Evolutionary conservation across 805 yeast species (phyloP), one percentile per base, ranked within the genome.

Genomic region (Huiozyma sinensis): DNA sequence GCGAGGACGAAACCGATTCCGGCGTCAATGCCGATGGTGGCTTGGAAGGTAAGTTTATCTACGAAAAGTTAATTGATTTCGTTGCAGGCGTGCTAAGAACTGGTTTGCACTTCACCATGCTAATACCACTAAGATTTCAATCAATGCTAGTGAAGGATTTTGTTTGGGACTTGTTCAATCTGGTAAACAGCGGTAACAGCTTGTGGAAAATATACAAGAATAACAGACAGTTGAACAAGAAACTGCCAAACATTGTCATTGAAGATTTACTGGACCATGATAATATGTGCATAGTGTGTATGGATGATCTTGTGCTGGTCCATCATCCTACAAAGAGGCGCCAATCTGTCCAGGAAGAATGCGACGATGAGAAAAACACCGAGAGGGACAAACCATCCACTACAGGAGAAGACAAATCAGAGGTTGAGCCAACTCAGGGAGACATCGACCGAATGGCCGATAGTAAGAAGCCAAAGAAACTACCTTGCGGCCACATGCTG

Each of bases 401-500:
- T 17, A 17, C 24, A 10, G 36, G 28, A 13, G 45, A 43, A 10
- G 29, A 31, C 10, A 30, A 9, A 13, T 28, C 28, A 11, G 33
- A 37, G 24, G 28, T 28, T 4, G 33, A 28, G 6, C 28, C 36
- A 5, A 40, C 48, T 12, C 50, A 47, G 41, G 38, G 12, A 5
- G 48, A 47, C 41, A 47, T 47, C 13, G 48, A 47, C 28, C 6
- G 33, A 4, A 33, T 38, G 35, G 38, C 36, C 9, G 46, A 41
- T 24, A 42, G 43, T 13, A 47, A 45, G 35, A 68, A 65, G 40
- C 95, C 97, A 5, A 87, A 86, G 61, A 82, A 74, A 56, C 69
- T 92, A 40, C 71, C 68, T 1, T 92, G 98, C 68, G 83, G 86
- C 28, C 98, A 92, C 62, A 81, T 86, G 40, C 70, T 90, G 45